Evolutionary conservation across 1,284 basidiomycete genomes (phyloP).

Genomic region (Ustilago esculenta): DNA sequence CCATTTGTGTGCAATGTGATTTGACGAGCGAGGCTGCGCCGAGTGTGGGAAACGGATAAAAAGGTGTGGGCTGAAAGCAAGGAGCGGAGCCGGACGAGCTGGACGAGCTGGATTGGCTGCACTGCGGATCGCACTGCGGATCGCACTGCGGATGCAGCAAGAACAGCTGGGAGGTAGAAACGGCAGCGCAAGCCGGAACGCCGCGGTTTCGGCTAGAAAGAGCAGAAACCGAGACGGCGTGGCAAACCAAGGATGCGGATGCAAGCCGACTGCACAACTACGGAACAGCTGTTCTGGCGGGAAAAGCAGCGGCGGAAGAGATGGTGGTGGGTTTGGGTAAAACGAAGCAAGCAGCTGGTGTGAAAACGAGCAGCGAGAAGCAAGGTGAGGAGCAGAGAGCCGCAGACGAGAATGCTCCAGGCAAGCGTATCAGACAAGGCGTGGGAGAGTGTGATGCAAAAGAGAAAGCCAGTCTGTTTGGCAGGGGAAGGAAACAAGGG

Average conservation of each 20-base stretch:
- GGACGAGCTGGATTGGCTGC: constrained; percentile 3
- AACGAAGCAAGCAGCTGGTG: neutral
- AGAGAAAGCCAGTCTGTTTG: constrained; percentile 1
- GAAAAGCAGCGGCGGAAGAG: neutral
- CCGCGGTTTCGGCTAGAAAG: constrained; percentile 19
- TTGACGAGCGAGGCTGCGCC: constrained; percentile 12
- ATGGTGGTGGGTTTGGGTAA: too few relatives aligned
- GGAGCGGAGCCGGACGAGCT: too few relatives aligned
- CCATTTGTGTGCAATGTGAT: constrained; percentile 30
- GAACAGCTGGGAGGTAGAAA: constrained; percentile 21
- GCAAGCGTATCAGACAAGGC: constrained; percentile 32
- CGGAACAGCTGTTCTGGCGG: neutral
- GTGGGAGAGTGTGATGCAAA: constrained; percentile 7
- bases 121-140: constrained; percentile 26
- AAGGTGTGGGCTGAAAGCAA: neutral
- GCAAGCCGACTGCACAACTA: constrained; percentile 4
- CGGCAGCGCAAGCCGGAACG: constrained; percentile 20
- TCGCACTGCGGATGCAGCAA: constrained; percentile 31
- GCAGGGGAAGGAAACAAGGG: constrained; percentile 1
- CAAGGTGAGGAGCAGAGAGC: neutral
- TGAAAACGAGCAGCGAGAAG: neutral
- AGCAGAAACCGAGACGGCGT: neutral
- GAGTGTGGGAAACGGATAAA: neutral
- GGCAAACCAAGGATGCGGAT: neutral
- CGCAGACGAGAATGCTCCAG: constrained; percentile 13